Conservation (phyloP, 1,139 yeast genomes). For the Protomyces inouyei region DNA sequence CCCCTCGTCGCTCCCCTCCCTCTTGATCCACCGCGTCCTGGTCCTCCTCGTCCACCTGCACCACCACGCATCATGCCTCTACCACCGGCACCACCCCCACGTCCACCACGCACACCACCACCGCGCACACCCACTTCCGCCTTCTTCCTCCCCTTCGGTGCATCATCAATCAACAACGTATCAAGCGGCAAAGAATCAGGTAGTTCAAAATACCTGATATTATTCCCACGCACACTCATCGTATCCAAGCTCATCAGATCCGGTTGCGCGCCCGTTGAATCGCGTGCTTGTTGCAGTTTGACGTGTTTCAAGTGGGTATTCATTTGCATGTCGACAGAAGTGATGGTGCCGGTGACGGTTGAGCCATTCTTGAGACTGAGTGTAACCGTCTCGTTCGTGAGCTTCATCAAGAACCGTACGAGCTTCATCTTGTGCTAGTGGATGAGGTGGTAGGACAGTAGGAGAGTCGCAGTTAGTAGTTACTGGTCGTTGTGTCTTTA, state of each 20-base stretch:
- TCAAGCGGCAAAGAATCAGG: slow-evolving; percentile 89
- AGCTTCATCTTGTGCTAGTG: slow-evolving; percentile 19
- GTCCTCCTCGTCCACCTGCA: slow-evolving; percentile 34
- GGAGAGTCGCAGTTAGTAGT: background rate
- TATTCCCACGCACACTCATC: slow-evolving; percentile 85
- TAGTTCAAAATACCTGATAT: slow-evolving; percentile 72
- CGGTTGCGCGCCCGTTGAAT: slow-evolving; percentile 57
- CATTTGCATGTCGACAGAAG: slow-evolving; percentile 88
- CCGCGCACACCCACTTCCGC: slow-evolving; percentile 34
- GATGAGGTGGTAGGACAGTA: background rate
- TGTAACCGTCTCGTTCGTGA: slow-evolving; percentile 81
- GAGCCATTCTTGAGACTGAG: slow-evolving; percentile 89
- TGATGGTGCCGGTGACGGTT: slow-evolving; percentile 61
- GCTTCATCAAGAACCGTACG: slow-evolving; percentile 65
- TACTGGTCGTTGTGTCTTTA: too few species aligned
- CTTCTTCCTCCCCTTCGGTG: slow-evolving; percentile 45
- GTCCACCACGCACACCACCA: slow-evolving; percentile 27
- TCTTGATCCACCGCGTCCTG: slow-evolving; percentile 35
- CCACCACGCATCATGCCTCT: slow-evolving; percentile 38
- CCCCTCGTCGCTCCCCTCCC: slow-evolving; percentile 36
- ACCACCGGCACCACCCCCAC: slow-evolving; percentile 32
- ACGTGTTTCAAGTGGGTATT: slow-evolving; percentile 80
- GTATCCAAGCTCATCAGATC: slow-evolving; percentile 55
- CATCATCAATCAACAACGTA: slow-evolving; percentile 58
- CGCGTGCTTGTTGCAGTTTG: slow-evolving; percentile 55